Evolutionary conservation across 73 alveolate genomes (phyloP).

Genomic region (Effrenium voratum): DNA sequence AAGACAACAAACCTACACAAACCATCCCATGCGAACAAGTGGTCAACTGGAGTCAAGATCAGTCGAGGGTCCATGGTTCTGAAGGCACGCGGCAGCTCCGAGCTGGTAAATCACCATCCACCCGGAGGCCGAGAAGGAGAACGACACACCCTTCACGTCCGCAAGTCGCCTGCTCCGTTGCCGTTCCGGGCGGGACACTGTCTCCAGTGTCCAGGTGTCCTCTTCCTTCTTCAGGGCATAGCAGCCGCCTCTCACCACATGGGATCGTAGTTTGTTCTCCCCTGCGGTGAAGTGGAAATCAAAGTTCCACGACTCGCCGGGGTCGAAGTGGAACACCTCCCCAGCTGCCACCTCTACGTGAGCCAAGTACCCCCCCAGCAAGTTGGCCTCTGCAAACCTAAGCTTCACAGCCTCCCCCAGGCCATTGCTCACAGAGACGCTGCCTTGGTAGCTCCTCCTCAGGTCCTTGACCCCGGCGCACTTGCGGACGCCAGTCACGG

Average conservation of each 20-base stretch:
- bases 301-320: slow-evolving; percentile 64
- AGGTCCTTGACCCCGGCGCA: slow-evolving; percentile 67
- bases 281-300: slow-evolving; percentile 35
- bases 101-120: slow-evolving; percentile 82
- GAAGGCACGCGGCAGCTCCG: slow-evolving; percentile 83
- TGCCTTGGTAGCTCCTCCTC: slow-evolving; percentile 24
- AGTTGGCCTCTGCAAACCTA: slow-evolving; percentile 55
- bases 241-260: slow-evolving; percentile 46
- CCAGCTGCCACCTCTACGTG: slow-evolving; percentile 26
- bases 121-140: slow-evolving; percentile 71
- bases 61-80: slow-evolving; percentile 55
- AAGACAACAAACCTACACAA: no score
- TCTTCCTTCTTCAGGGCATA: not conserved
- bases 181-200: not conserved
- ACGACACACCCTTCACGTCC: slow-evolving; percentile 42
- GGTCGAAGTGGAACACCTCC: slow-evolving; percentile 13
- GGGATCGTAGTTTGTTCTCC: slow-evolving; percentile 34
- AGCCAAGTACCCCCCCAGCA: slow-evolving; percentile 4
- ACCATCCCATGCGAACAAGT: not conserved
- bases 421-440: slow-evolving; percentile 20
- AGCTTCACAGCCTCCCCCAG: not conserved
- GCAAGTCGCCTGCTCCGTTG: slow-evolving; percentile 32
- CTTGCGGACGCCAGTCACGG: slow-evolving; percentile 7
- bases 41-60: no score
- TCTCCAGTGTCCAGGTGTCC: not conserved